These are phyloP conservation scores for Fusarium brachygibbosum DNA, from an alignment of 2,329 filamentous ascomycete species.

Conservation along the genomic window DNA sequence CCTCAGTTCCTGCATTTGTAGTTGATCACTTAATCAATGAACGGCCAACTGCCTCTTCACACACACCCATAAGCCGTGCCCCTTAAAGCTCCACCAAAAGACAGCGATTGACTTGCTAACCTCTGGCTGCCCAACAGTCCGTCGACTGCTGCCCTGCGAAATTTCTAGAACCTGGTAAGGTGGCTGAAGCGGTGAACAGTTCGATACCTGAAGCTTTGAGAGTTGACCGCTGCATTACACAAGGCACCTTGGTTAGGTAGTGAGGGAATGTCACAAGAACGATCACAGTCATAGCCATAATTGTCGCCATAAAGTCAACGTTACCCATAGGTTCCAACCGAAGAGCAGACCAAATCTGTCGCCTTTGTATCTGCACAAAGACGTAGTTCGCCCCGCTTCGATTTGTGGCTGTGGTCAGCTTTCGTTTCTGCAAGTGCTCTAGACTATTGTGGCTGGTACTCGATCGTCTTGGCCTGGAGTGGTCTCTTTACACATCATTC, in stretches of 20 bases:
- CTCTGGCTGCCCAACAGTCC: constrained; percentile 39
- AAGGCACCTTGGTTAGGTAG: constrained; percentile 2
- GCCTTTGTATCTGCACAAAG: constrained; percentile 25
- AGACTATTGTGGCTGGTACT: constrained; percentile 42
- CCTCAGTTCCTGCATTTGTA: background rate
- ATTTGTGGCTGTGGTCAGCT: constrained; percentile 37
- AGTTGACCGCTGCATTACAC: constrained; percentile 28
- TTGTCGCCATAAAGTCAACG: constrained; percentile 16
- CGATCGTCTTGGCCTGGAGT: constrained; percentile 24
- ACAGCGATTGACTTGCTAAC: constrained; percentile 26
- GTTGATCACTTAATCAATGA: background rate
- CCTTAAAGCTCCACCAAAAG: constrained; percentile 31
- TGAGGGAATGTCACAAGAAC: background rate
- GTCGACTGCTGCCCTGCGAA: constrained; percentile 31
- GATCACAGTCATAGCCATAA: constrained; percentile 8
- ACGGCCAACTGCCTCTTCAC: background rate
- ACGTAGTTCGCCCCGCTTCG: constrained; percentile 39
- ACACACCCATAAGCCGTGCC: constrained; percentile 6
- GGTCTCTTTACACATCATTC: constrained; percentile 34
- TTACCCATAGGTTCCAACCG: background rate
- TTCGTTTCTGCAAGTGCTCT: constrained; percentile 30
- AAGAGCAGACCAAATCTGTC: constrained; percentile 7
- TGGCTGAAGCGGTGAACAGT: constrained; percentile 39
- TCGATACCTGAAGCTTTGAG: constrained; percentile 9
- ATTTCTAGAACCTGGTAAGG: constrained; percentile 36